A percentile compares a stretch with the other conserved stretches of the same genome.
Conservation (phyloP, 2,329 filamentous ascomycete genomes). For the Alternaria tenuissima region DNA sequence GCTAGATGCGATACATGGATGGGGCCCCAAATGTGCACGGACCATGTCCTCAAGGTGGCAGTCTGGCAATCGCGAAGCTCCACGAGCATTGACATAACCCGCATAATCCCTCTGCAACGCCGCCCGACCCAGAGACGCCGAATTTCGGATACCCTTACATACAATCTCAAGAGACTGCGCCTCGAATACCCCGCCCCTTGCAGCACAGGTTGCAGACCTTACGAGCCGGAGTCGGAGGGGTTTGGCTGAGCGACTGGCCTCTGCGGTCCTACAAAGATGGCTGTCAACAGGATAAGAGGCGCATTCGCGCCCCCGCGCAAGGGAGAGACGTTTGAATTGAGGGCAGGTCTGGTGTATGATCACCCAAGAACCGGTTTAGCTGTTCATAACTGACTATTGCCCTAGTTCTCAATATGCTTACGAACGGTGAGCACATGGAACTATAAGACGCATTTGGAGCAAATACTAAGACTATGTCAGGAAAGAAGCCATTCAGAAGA, state of each 20-base stretch:
- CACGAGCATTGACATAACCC: constrained; percentile 21
- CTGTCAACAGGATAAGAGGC: constrained; percentile 93
- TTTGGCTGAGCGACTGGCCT: constrained; percentile 41
- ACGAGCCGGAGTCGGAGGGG: constrained; percentile 45
- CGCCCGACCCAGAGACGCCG: constrained; percentile 7
- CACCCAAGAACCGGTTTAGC: constrained; percentile 11
- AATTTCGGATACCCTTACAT: background rate
- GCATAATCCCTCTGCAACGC: constrained; percentile 20
- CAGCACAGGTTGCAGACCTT: constrained; percentile 4
- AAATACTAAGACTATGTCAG: constrained; percentile 57
- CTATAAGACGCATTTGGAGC: background rate
- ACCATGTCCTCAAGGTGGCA: constrained; percentile 39
- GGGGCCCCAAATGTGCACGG: constrained; percentile 24
- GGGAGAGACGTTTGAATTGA: constrained; percentile 97
- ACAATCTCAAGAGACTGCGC: constrained; percentile 8
- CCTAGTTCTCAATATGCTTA: constrained; percentile 94
- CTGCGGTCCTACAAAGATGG: constrained; percentile 66
- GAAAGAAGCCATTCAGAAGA: constrained; percentile 99
- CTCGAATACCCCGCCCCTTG: constrained; percentile 1
- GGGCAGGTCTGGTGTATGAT: constrained; percentile 80
- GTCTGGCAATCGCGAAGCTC: constrained; percentile 40
- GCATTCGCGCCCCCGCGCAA: constrained; percentile 93
- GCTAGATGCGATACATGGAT: constrained; percentile 15
- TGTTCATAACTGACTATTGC: constrained; percentile 47
- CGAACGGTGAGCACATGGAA: constrained; percentile 68